phyloP scores from a whole-genome alignment of 176 grass and related monocot species.

The Oryza glaberrima region DNA sequence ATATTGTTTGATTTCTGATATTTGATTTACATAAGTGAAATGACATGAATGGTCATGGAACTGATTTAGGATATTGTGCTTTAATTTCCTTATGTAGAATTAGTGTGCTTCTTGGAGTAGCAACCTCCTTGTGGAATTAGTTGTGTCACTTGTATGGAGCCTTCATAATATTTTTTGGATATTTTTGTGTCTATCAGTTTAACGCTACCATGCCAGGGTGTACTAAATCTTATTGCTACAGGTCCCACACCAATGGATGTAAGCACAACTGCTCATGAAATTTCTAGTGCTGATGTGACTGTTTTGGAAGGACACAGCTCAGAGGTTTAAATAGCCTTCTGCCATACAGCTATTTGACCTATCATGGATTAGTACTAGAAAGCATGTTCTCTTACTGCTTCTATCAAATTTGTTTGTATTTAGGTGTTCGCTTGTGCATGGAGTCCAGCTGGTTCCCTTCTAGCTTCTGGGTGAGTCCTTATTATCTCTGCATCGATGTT shows the following conservation, averaged over 20 bases:
- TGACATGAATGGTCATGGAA: not conserved
- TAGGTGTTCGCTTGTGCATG: conserved; percentile 98
- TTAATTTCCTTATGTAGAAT: not conserved
- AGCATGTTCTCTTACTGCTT: conserved; percentile 25
- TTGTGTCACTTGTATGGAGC: not conserved
- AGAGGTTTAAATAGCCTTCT: conserved; percentile 59
- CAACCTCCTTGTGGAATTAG: not conserved
- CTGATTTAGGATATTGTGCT: not conserved
- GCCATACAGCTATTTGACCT: not conserved
- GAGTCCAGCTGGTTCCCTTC: conserved; percentile 97
- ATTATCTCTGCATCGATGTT: conserved; percentile 26
- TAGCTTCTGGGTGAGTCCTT: conserved; percentile 83
- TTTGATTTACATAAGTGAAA: not conserved
- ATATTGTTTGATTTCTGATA: conserved; percentile 5
- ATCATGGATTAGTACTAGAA: conserved; percentile 6
- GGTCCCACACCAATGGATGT: conserved; percentile 78
- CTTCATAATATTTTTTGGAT: conserved; percentile 3
- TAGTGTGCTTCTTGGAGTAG: conserved; percentile 14
- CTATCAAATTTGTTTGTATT: conserved; percentile 40
- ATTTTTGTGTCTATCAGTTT: conserved; percentile 11
- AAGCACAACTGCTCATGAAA: conserved; percentile 60
- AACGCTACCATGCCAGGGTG: not conserved
- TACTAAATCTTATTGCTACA: conserved; percentile 37
- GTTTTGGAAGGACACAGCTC: conserved; percentile 97
- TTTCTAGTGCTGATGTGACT: conserved; percentile 79